Conservation (phyloP, 352 stramenopile genomes). For the Phytophthora pinifolia region DNA sequence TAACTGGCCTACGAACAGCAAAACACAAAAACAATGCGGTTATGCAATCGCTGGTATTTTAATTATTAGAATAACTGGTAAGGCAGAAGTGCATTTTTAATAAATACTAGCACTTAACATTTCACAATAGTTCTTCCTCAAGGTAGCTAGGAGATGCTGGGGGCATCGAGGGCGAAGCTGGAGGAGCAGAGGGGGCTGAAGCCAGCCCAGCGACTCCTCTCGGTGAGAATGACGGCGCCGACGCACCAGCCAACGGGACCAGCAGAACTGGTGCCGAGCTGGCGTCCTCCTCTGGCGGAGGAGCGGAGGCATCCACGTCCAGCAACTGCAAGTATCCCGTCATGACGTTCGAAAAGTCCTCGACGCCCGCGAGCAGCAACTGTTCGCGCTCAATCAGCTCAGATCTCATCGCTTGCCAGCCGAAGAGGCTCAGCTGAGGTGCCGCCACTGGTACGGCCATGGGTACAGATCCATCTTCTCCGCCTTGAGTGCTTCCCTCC, state of each 20-base stretch:
- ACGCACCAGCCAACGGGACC: constrained; percentile 35
- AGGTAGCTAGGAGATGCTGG: constrained; percentile 16
- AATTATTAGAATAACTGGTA: no score
- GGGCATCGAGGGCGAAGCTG: constrained; percentile 18
- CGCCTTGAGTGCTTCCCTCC: constrained; percentile 4
- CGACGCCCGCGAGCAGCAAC: constrained; percentile 36
- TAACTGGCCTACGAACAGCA: no score
- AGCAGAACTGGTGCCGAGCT: constrained; percentile 35
- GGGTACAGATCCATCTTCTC: constrained; percentile 15
- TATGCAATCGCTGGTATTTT: no score
- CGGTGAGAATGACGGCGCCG: constrained; percentile 35
- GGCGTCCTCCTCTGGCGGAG: constrained; percentile 30
- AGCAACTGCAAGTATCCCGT: constrained; percentile 57
- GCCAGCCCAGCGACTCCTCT: constrained; percentile 9
- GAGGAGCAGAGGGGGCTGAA: constrained; percentile 20
- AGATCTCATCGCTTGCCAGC: constrained; percentile 51
- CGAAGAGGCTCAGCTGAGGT: constrained; percentile 46
- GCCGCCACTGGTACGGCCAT: constrained; percentile 12
- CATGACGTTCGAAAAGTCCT: constrained; percentile 46
- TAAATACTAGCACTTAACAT: constrained; percentile 35
- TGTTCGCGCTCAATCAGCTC: constrained; percentile 53
- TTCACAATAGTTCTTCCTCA: constrained; percentile 32
- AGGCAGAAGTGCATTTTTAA: constrained; percentile 16
- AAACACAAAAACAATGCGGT: no score
- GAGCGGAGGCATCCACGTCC: constrained; percentile 41